Percentiles rank a stretch among this genome's conserved stretches.
Conservation (phyloP, 2,329 filamentous ascomycete species). For the Eurotiales sp. region DNA sequence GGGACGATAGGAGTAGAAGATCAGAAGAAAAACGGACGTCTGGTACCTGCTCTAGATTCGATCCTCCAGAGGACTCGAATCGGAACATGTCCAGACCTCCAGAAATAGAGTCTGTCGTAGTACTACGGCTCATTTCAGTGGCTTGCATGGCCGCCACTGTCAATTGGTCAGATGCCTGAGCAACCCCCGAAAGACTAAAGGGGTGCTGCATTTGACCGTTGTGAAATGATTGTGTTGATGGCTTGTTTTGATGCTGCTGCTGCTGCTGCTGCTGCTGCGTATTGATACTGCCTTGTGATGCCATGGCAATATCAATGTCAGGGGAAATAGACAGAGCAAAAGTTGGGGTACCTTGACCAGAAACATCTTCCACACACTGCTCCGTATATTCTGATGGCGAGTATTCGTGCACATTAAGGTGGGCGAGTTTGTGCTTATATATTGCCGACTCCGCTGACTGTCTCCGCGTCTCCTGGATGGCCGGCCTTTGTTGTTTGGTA, state of each 20-base stretch:
- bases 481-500: conserved; percentile 25
- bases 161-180: conserved; percentile 24
- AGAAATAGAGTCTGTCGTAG: conserved; percentile 44
- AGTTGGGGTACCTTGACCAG: conserved; percentile 18
- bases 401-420: conserved; percentile 40
- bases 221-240: too few relatives aligned
- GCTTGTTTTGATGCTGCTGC: too few relatives aligned
- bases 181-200: conserved; percentile 17
- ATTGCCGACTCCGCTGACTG: conserved; percentile 29
- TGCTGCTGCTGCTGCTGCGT: conserved; percentile 19
- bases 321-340: conserved; percentile 25
- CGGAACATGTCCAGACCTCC: conserved; percentile 43
- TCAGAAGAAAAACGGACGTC: conserved; percentile 27
- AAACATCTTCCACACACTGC: conserved; percentile 31
- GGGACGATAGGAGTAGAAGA: conserved; percentile 26
- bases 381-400: conserved; percentile 41
- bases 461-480: conserved; percentile 25
- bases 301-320: conserved; percentile 23
- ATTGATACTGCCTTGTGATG: conserved; percentile 19
- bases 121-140: conserved; percentile 44
- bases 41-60: conserved; percentile 31
- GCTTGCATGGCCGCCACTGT: conserved; percentile 25
- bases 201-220: conserved; percentile 4
- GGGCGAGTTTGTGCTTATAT: conserved; percentile 27
- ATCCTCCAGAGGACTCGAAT: conserved; percentile 39